Evolutionary conservation across 75 land plant species (phyloP), one percentile per base, ranked within the genome.

Genomic region (Isoetes taiwanensis): DNA sequence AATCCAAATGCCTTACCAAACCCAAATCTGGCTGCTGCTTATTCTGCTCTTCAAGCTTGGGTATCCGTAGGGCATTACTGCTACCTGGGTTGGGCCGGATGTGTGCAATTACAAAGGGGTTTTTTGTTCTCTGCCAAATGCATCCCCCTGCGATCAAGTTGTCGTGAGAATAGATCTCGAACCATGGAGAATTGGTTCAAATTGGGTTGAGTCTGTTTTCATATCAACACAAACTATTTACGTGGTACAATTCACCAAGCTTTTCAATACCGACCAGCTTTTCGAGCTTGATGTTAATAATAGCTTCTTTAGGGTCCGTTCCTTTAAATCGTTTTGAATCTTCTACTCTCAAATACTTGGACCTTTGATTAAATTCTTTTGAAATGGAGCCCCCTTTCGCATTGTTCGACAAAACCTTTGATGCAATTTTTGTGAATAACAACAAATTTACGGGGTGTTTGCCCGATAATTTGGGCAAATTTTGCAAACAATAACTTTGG

Each of bases 71-170:
- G 59, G 67, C 39, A 37, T 81, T 35, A 88, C 95, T 19, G 35
- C 32, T 21, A 59, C 80, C 17, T 88, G 95, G 95, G 41, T 50
- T 4, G 95, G 85, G 39, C 54, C 66, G 2, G 39, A 76, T 19
- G 95, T 88, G 20, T 88, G 95, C 71, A 74, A 66, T 50, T 83
- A 79, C 78, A 66, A 11, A 23, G 83, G 87, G 23, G 72, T 83
- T 55, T 72, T 50, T 56, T 83, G 87, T 34, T 72, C 43, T 12
- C 50, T 23, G 23, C 25, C 50, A 8, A 16, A 16, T 6, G 35
- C 32, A 20, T 67, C 89, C 2, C 76, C 87, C n/a, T 46, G 23
- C 19, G 50, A 6, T 6, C n/a, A n/a, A 46, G 50, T n/a, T 19
- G 50, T 46, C n/a, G 23, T 23, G 6, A 23, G 50, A 6, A 46